A percentile compares a stretch with the other conserved stretches of the same genome.
Conservation (phyloP, 352 stramenopile genomes). For the Pythium sp. region DNA sequence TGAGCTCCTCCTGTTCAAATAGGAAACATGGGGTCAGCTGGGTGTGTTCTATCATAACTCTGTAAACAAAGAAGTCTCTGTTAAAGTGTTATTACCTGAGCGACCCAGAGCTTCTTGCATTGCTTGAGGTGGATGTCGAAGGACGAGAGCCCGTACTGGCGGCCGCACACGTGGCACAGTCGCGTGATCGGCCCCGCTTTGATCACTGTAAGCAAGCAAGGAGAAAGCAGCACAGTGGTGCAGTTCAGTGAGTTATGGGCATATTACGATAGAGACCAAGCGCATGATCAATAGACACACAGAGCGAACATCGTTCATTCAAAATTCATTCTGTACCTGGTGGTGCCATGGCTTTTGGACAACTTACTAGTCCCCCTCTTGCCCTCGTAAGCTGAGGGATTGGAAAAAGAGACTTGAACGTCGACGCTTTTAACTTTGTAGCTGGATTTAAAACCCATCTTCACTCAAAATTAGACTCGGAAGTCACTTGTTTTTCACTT, state of each 20-base stretch:
- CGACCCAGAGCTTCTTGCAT: constrained; percentile 79
- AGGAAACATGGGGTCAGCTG: not conserved
- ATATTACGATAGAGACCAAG: not conserved
- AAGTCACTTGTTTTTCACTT: too few species aligned
- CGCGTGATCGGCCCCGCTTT: constrained; percentile 57
- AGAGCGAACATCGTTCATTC: not conserved
- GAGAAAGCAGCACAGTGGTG: not conserved
- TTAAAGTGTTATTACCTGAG: constrained; percentile 29
- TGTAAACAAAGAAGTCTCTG: not conserved
- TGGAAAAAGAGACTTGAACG: not conserved
- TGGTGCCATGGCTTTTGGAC: not conserved
- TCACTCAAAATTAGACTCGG: not conserved
- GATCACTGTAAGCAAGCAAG: constrained; percentile 22
- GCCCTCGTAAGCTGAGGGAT: not conserved
- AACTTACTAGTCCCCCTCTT: not conserved
- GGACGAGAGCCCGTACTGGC: constrained; percentile 75
- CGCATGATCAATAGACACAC: not conserved
- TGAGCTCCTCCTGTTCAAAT: constrained; percentile 50
- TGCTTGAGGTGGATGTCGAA: constrained; percentile 86
- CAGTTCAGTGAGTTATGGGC: not conserved
- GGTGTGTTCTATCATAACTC: not conserved
- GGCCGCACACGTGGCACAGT: constrained; percentile 77
- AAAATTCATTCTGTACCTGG: constrained; percentile 11
- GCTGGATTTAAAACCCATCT: constrained; percentile 10
- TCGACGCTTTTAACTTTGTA: not conserved